These are phyloP conservation scores for Gymnopilus junonius DNA, from an alignment of 768 basidiomycete genomes.

Conservation along the genomic window DNA sequence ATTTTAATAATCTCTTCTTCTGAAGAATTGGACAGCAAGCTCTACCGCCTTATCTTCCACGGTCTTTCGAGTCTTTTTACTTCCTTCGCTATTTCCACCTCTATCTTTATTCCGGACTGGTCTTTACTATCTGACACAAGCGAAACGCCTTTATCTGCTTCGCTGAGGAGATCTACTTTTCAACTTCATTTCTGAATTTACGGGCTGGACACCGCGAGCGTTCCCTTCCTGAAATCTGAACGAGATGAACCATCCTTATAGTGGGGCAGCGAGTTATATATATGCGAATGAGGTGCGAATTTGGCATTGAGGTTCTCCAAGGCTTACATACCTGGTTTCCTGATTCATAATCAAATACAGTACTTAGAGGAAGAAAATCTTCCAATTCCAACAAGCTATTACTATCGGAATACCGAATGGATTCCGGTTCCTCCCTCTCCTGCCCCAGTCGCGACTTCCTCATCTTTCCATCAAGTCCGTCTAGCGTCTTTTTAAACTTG, in stretches of 20 bases:
- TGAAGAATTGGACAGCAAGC: neutral
- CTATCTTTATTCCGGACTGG: neutral
- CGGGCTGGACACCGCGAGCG: neutral
- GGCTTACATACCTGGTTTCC: neutral
- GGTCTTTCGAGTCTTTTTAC: neutral
- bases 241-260: slow-evolving; percentile 37
- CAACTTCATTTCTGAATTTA: neutral
- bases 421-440: slow-evolving; percentile 9
- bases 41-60: neutral
- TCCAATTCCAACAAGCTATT: slow-evolving; percentile 4
- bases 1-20: neutral
- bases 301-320: neutral
- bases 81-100: neutral
- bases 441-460: neutral
- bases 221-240: neutral
- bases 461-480: neutral
- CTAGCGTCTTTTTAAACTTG: neutral
- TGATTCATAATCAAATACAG: neutral
- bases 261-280: slow-evolving; percentile 37
- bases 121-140: neutral
- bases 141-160: neutral
- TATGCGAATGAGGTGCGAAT: slow-evolving; percentile 34
- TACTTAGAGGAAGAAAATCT: slow-evolving; percentile 5
- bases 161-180: neutral
- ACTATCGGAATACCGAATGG: slow-evolving; percentile 12